phyloP scores from a whole-genome alignment of 768 basidiomycete genomes.

The Plicaturopsis crispa region DNA sequence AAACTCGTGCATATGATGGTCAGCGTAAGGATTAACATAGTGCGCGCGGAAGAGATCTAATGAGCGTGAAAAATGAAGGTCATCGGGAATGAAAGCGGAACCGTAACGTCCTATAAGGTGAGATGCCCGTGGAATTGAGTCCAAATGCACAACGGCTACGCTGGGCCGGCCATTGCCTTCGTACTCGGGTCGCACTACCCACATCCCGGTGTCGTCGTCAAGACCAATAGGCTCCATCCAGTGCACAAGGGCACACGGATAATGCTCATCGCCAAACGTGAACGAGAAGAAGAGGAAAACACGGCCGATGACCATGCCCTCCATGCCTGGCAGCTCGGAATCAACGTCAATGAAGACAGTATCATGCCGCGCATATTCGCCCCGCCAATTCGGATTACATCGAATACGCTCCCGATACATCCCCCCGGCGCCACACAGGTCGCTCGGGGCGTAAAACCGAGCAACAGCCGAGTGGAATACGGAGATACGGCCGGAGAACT shows the following conservation, averaged over 20 bases:
- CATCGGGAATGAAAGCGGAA: conserved; percentile 8
- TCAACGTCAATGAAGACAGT: conserved; percentile 18
- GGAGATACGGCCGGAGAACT: conserved; percentile 9
- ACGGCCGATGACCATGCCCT: conserved; percentile 15
- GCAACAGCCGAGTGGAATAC: conserved; percentile 22
- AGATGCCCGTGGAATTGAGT: conserved; percentile 13
- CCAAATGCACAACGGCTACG: conserved; percentile 13
- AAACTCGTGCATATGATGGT: conserved; percentile 18
- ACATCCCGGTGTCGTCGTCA: conserved; percentile 18
- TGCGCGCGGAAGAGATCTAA: conserved; percentile 14
- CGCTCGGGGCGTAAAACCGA: conserved; percentile 27
- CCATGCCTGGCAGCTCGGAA: conserved; percentile 12
- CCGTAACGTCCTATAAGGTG: conserved; percentile 14
- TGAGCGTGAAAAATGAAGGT: conserved; percentile 8
- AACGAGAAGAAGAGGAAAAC: conserved; percentile 20
- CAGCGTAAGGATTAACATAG: conserved; percentile 21
- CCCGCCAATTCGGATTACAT: conserved; percentile 20
- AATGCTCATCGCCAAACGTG: conserved; percentile 6
- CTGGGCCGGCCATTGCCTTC: conserved; percentile 4
- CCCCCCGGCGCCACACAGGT: conserved; percentile 20
- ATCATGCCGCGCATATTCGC: conserved; percentile 18
- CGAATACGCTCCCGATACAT: conserved; percentile 22
- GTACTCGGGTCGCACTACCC: conserved; percentile 21
- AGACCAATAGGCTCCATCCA: conserved; percentile 16
- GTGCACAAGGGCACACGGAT: conserved; percentile 18